Base-by-base conservation (phyloP, 2,329 filamentous ascomycete genomes). In the Aspergillus hortae region DNA sequence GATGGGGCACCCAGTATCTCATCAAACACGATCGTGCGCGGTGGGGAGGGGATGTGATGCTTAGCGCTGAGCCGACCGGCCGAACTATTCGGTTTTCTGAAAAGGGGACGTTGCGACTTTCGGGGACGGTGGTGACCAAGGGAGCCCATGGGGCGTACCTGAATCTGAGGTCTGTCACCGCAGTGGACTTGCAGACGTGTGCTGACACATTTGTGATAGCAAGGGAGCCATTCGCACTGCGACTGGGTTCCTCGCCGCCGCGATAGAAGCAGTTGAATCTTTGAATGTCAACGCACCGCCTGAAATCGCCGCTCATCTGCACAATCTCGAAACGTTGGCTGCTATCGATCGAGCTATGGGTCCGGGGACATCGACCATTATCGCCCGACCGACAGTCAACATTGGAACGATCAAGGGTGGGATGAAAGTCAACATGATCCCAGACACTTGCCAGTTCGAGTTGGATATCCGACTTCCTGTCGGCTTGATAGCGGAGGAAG, bases 401-500 rank as follows among this genome's bases (percentile, higher is more conserved):
- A 71, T 74, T 33, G 73, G 73, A 9, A 69, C 65, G 4, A 69
- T 76, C n/a, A 58, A 63, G 23, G 73, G 72, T 5, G 74, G 73
- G 2, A 52, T 68, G 9, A 74, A 75, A 49, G 71, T 75, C 55
- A 75, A 76, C 52, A 72, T 72, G 61, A 74, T 75, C 23, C 70
- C 73, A 0, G 66, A 68, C 4, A 42, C 54, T 14, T 74, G 70
- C 44, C 23, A 12, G 10, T 73, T 76, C 50, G 71, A 74, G 54
- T 64, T 65, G 1, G 73, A 75, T 36, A 72, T 75, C 27, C 64
- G 73, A 3, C 56, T 76, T 12, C 73, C 73, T 0, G 66, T 75
- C 27, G 71, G 73, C 1, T 49, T 75, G 9, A 55, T 6, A 56
- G 64, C 12, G 53, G 55, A 25, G 54, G 51, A 36, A 36, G 33